A percentile compares a stretch with the other conserved stretches of the same genome.
These are phyloP conservation scores for Entophlyctis luteolus DNA, from an alignment of 192 early-diverging fungal species.

Conservation along the genomic window DNA sequence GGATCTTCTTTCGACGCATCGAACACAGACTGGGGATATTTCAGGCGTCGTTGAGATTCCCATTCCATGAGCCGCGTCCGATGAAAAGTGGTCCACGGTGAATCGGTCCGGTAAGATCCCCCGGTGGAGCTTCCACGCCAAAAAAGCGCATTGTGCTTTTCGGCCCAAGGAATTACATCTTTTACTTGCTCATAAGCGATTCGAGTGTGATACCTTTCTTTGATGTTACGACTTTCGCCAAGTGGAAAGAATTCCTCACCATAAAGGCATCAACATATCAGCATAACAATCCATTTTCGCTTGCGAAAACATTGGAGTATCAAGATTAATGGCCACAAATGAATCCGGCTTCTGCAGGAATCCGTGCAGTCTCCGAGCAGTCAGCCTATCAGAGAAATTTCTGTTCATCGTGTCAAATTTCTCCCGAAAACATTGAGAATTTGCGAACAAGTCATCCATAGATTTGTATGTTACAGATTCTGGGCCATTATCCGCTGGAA, in stretches of 20 bases:
- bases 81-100: slow-evolving; percentile 6
- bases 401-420: too few species aligned
- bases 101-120: not conserved
- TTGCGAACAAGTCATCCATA: not conserved
- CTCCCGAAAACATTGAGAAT: not conserved
- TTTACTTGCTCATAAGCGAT: not conserved
- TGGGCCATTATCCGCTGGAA: not conserved
- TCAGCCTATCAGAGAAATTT: too few species aligned
- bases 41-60: not conserved
- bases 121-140: slow-evolving; percentile 20
- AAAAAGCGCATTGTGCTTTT: slow-evolving; percentile 13
- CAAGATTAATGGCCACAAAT: not conserved
- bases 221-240: too few species aligned
- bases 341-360: not conserved
- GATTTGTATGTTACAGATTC: not conserved
- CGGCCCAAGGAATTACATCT: not conserved
- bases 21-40: not conserved
- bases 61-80: slow-evolving; percentile 10
- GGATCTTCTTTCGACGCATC: not conserved
- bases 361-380: not conserved
- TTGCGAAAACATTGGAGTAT: slow-evolving; percentile 19
- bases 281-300: slow-evolving; percentile 5
- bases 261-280: slow-evolving; percentile 19
- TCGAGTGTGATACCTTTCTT: not conserved
- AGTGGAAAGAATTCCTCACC: too few species aligned